phyloP scores from a whole-genome alignment of 331 rosid genomes.

The Quercus tomentella region DNA sequence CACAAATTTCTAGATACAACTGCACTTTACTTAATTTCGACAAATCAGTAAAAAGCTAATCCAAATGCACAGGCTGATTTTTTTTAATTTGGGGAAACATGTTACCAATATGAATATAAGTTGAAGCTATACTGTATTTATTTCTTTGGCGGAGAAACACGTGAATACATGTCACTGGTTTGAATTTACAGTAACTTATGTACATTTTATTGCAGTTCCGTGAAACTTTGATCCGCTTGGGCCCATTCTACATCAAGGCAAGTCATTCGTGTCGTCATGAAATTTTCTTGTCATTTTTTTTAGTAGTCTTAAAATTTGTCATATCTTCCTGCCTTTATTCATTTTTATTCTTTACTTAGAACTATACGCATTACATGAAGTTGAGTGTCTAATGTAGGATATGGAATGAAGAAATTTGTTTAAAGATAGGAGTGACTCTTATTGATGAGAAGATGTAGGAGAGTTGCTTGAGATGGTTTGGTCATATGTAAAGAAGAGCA shows the following conservation, averaged over 20 bases:
- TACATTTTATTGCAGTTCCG: slow-evolving; percentile 82
- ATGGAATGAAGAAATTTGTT: no score
- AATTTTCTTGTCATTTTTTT: not conserved
- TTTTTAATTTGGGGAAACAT: not conserved
- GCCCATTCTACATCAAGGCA: slow-evolving; percentile 97
- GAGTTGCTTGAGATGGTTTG: no score
- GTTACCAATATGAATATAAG: not conserved
- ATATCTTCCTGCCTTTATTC: not conserved
- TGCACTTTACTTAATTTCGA: no score
- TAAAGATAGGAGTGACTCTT: no score
- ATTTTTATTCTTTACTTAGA: not conserved
- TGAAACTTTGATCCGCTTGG: slow-evolving; percentile 81
- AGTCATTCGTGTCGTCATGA: slow-evolving; percentile 25
- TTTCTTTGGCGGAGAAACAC: slow-evolving; percentile 10
- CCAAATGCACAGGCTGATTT: no score
- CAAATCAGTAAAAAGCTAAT: no score
- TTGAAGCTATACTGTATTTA: slow-evolving; percentile 9
- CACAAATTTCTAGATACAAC: no score
- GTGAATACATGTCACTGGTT: slow-evolving; percentile 3
- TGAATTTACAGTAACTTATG: slow-evolving; percentile 28
- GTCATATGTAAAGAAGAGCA: no score
- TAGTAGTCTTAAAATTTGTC: not conserved
- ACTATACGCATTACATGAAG: not conserved
- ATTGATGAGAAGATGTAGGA: no score
- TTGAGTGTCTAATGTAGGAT: not conserved